Conservation (phyloP, 441 rosid species). For the Pelargonium citronellum region DNA sequence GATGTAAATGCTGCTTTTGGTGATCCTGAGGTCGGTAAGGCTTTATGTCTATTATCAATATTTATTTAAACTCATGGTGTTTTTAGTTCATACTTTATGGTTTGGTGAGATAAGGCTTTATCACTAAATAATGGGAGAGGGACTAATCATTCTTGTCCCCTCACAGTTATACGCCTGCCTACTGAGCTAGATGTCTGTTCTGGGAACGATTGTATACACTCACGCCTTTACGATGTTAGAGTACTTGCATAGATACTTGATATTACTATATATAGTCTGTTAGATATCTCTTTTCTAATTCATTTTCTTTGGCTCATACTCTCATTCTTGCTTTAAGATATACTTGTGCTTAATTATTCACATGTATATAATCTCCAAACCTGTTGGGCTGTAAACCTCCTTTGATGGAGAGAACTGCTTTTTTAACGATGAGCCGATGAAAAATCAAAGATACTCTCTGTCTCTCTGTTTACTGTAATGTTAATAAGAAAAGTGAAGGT, state of each 20-base stretch:
- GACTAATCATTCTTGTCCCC: not conserved
- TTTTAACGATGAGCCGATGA: too few species aligned
- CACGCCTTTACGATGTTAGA: not conserved
- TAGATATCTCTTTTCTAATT: too few species aligned
- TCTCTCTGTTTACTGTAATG: not conserved
- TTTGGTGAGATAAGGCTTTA: not conserved
- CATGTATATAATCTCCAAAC: too few species aligned
- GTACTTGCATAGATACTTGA: too few species aligned
- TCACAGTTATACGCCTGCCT: not conserved
- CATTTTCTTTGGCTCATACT: not conserved
- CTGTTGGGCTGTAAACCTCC: too few species aligned
- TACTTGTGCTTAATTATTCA: not conserved
- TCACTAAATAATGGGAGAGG: not conserved
- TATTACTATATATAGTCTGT: too few species aligned
- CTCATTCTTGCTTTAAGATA: not conserved
- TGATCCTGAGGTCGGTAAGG: conserved; percentile 69
- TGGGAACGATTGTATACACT: not conserved
- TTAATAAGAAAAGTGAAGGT: not conserved
- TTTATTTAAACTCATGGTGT: not conserved
- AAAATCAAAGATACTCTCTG: not conserved
- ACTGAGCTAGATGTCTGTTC: too few species aligned
- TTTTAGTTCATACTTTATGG: not conserved
- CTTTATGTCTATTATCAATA: conserved; percentile 13
- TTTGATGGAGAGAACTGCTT: not conserved
- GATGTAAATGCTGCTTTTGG: conserved; percentile 89